Evolutionary conservation across 2,329 filamentous ascomycete genomes (phyloP), one percentile per base, ranked within the genome.

Genomic region (Xylaria sp.): DNA sequence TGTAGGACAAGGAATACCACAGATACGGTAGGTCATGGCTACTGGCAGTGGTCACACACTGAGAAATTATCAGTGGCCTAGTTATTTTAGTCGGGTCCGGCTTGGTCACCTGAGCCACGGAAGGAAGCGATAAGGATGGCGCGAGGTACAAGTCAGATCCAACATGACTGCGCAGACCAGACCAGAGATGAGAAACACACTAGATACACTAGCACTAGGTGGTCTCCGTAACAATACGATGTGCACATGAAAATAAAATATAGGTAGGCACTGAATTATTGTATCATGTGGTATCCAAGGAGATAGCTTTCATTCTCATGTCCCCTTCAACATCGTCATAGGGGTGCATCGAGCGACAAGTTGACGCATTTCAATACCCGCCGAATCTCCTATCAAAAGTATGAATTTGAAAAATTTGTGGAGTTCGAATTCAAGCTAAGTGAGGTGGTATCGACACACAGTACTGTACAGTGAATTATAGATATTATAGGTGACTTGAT

Each of bases 61-160:
- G 13, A 61, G 60, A 65, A 47, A 69, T 68, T 64, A 68, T 42
- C 64, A 54, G 68, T 64, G 44, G 60, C 44, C 60, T 69, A 67
- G 60, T 60, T 61, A 65, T 65, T 62, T 69, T 69, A 69, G 66
- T 62, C 37, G 57, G 51, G 57, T 23, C 66, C 51, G 35, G 47
- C 53, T 62, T 50, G 60, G 66, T 71, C 69, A 71, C 66, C 69
- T 69, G 69, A 71, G 65, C 69, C 63, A 69, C 55, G 54, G 53
- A 47, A 71, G 69, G 69, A 71, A 69, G 69, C 58, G 69, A 71
- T 64, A 69, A 66, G 58, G 62, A 71, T 63, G 62, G 53, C 47
- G 65, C 37, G 29, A 65, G 60, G 48, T 65, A 60, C 37, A 68
- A 53, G 40, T 54, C 21, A 44, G 27, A 60, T 44, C 54, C 35